Percentiles rank a stretch among this genome's conserved stretches.
Evolutionary conservation across 352 stramenopile species (phyloP).

Genomic region (Globisporangium emineosum): DNA sequence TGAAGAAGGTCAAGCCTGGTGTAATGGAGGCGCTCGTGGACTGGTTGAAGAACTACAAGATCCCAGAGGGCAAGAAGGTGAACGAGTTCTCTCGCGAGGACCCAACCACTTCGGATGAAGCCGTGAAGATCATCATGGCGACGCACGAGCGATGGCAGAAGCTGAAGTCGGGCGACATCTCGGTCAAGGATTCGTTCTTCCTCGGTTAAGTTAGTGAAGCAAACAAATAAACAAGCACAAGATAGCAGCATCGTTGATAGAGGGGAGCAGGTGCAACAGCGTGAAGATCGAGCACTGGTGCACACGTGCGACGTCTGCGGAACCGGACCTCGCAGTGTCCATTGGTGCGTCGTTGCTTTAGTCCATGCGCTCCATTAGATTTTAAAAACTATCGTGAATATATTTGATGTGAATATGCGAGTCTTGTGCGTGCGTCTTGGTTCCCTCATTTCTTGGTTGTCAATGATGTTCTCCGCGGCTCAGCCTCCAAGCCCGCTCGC

Average conservation of each 20-base stretch:
- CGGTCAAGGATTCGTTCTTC: conserved; percentile 64
- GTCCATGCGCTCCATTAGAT: background rate
- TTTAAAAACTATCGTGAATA: conserved; percentile 9
- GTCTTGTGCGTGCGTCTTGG: too few relatives aligned
- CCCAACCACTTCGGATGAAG: conserved; percentile 46
- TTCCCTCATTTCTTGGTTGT: too few relatives aligned
- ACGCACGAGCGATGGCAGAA: conserved; percentile 76
- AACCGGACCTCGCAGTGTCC: background rate
- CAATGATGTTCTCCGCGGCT: too few relatives aligned
- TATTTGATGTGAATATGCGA: conserved; percentile 2
- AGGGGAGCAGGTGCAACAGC: background rate
- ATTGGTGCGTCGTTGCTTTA: background rate
- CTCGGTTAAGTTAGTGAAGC: conserved; percentile 27
- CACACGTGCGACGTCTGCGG: conserved; percentile 7
- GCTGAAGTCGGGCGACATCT: conserved; percentile 56
- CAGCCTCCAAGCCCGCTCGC: too few relatives aligned
- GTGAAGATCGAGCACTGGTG: background rate
- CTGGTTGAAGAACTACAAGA: conserved; percentile 99
- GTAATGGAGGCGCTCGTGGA: conserved; percentile 88
- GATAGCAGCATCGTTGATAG: background rate
- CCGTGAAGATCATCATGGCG: conserved; percentile 59
- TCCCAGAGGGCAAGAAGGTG: conserved; percentile 94
- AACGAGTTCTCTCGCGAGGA: conserved; percentile 90
- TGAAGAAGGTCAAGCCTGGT: conserved; percentile 91
- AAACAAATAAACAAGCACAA: background rate